Conservation (phyloP, 73 alveolate genomes). For the Durusdinium trenchii region DNA sequence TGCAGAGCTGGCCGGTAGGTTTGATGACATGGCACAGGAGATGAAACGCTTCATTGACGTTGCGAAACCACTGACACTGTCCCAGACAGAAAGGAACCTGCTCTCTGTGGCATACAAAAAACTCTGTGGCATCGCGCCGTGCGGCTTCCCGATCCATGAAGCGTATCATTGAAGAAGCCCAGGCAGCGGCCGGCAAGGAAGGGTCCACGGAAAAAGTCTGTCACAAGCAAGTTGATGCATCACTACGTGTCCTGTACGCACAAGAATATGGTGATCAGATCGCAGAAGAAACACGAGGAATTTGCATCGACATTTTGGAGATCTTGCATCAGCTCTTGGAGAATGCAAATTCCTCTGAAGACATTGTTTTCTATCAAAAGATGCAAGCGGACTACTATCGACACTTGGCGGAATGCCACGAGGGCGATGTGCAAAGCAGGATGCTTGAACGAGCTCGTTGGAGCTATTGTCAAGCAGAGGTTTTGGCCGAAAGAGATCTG, state of each 20-base stretch:
- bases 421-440: neutral
- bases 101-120: neutral
- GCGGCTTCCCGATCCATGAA: neutral
- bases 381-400: constrained; percentile 43
- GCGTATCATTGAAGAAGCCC: neutral
- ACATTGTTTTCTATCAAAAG: constrained; percentile 29
- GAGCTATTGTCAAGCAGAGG: constrained; percentile 8
- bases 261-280: neutral
- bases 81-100: neutral
- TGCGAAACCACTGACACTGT: neutral
- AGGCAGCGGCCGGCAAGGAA: neutral
- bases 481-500: constrained; percentile 7
- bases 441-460: neutral
- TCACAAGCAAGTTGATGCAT: neutral
- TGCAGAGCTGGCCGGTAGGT: constrained; percentile 13
- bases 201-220: neutral
- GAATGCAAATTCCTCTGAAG: neutral
- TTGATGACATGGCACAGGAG: constrained; percentile 38
- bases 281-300: neutral
- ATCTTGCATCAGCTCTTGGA: neutral
- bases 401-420: neutral
- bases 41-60: neutral
- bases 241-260: neutral
- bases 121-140: constrained; percentile 6
- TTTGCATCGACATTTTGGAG: neutral